Conservation (phyloP, 2,329 filamentous ascomycete genomes). For the Colletotrichum shisoi region DNA sequence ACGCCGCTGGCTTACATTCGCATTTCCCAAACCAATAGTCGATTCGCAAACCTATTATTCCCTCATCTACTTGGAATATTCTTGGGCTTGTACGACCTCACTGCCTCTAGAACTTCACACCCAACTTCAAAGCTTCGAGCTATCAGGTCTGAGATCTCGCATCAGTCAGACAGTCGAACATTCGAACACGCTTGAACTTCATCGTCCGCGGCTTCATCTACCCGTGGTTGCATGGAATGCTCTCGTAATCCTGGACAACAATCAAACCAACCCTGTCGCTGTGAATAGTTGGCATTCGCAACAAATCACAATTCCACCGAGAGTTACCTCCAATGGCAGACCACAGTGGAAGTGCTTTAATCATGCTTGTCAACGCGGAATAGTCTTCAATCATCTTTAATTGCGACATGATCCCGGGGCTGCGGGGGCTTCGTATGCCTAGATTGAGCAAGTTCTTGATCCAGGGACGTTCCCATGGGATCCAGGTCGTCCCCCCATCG, state of each 20-base stretch:
- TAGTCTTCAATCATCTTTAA: conserved; percentile 1
- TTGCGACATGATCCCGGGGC: conserved; percentile 29
- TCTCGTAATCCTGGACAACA: not conserved
- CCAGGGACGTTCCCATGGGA: conserved; percentile 12
- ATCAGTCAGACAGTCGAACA: not conserved
- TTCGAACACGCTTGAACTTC: conserved; percentile 3
- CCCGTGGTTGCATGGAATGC: not conserved
- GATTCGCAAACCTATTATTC: conserved; percentile 18
- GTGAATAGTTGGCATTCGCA: conserved; percentile 10
- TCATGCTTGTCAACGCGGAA: conserved; percentile 17
- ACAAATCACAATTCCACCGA: conserved; percentile 24
- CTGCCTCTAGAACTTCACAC: conserved; percentile 2
- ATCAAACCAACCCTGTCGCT: conserved; percentile 1
- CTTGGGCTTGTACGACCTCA: conserved; percentile 33
- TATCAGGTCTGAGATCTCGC: conserved; percentile 9
- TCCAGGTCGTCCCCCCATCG: conserved; percentile 10
- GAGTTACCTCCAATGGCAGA: conserved; percentile 21
- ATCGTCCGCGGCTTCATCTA: conserved; percentile 22
- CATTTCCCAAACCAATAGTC: not conserved
- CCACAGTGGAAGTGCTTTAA: conserved; percentile 9
- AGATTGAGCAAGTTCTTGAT: conserved; percentile 19
- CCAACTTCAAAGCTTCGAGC: conserved; percentile 9
- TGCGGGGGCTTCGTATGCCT: conserved; percentile 14
- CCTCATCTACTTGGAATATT: conserved; percentile 24
- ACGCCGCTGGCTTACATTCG: conserved; percentile 8